Base-by-base conservation (phyloP, 352 stramenopile species). In the Phytopythium cucurbitacearum region DNA sequence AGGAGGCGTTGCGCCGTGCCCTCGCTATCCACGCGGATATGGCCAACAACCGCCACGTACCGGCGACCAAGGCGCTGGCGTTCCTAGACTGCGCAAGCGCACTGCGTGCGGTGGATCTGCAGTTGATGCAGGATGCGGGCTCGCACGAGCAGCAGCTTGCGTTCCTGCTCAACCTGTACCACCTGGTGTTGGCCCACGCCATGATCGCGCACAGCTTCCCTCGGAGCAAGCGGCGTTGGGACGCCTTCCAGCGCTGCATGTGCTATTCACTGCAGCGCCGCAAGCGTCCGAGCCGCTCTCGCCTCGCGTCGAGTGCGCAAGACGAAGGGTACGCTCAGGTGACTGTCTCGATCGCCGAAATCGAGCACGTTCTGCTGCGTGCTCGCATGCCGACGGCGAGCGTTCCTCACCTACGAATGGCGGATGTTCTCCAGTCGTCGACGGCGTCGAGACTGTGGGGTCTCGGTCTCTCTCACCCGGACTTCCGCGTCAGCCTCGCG, bases 101-200 rank as follows among this genome's bases (percentile, higher is more conserved):
- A 4, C 43, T 94, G 8, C 73, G 81, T 16, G 56, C 38, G 9
- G 62, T 91, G 43, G 69, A 94, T 50, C 48, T 92, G 33, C n/a
- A 68, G 7, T 35, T 54, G 0, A 40, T 91, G 2, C 58, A 86
- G 9, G 56, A 64, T 13, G 65, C 47, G 9, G 62, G 56, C 3
- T 74, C 65, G 4, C 78, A 92, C 28, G 84, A 94, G 60, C 66
- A 87, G 13, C 74, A 85, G 15, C 43, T 92, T 1, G 57, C 73
- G 7, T 91, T 94, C 43, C 92, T 86, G 43, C 60, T 94, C 46
- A 94, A 94, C 53, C 41, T 94, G 50, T 91, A 89, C 43, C 80
- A 92, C 46, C 66, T 69, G 1, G 59, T 94, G n/a, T 56, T 90
- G 3, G 78, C 80, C 5, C 84, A 94, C 50, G 81, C 80, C 9